Evolutionary conservation across 2,329 filamentous ascomycete genomes (phyloP), one percentile per base, ranked within the genome.

Genomic region (Xylariales sp.): DNA sequence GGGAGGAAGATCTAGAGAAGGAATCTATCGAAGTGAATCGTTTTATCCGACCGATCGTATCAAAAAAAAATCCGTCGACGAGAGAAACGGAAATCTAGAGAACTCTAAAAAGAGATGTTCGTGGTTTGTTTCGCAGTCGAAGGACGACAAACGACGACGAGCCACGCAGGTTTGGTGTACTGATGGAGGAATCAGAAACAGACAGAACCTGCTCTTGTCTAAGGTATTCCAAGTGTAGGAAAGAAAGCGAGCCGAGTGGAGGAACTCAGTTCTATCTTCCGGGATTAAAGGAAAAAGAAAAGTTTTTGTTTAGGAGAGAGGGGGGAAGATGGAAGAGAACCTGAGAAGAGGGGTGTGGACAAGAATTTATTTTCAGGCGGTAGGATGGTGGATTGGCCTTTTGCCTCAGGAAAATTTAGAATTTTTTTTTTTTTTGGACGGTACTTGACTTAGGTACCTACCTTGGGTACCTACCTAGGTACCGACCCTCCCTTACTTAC

Each of bases 211-310:
- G 65, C 69, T 69, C 32, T 41, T 41, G 39, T 41, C 71, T 70
- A 67, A 48, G 52, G 48, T 65, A 67, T 56, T 18, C 67, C 67
- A 61, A 58, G 60, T 18, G 18, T 65, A 32, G 56, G 58, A 43
- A 65, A 66, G 62, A 71, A 60, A 68, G 54, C 41, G 43, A 65
- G 43, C 68, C 63, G 68, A 72, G 67, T 57, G 61, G 68, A 70
- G 65, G 64, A 39, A 69, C 70, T 72, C 71, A 72, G 71, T 57
- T 69, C 68, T 60, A 65, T 73, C 71, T 71, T 71, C 66, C 64
- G 57, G 53, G 65, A 64, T 53, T 30, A 62, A 67, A 64, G 48
- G 28, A 65, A 67, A 68, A 68, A 62, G 62, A 64, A 66, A 69
- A 58, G 18, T 39, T 34, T 34, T 64, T 55, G 36, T 54, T 58